Evolutionary conservation across 2,329 filamentous ascomycete genomes (phyloP), one percentile per base, ranked within the genome.

Genomic region (Neopestalotiopsis sp.): DNA sequence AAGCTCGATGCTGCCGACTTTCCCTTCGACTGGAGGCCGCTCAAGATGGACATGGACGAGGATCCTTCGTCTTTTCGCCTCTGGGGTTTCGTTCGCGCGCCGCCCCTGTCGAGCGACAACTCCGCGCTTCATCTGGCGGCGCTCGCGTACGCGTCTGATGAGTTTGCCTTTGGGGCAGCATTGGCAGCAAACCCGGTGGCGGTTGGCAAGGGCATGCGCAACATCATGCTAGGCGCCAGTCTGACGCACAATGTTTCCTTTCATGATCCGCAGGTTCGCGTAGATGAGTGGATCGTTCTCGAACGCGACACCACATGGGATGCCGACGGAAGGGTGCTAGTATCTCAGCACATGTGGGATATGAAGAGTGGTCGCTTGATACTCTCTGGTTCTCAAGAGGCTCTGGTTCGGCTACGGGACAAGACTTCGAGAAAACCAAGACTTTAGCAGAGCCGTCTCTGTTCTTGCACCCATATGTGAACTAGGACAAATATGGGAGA

Each of bases 251-350:
- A 58, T 13, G 30, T 72, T 5, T 69, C 67, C 2, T 72, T 73
- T 20, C 72, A 72, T 32, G 69, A 71, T 20, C 57, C 66, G 6
- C 4, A 34, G 1, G 66, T 20, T 4, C 38, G 61, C 17, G 66
- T 67, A 0, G 67, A 72, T 52, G 28, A 68, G 24, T 71, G 71
- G 69, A 59, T 71, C 4, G 61, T 73, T 2, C 1, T 56, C 14
- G 71, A 70, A 63, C 66, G 71, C 1, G 56, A 69, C 17, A 72
- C 72, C 4, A 56, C 71, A 2, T 73, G 71, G 69, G 72, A 68
- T 5, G 62, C 45, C 1, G 68, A 68, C 4, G 70, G 68, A 3
- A 57, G 70, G 10, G 67, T 70, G 9, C 30, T 70, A 4, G 40
- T 73, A 10, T 58, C 70, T 4, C 68, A 71, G 65, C 65, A 66